Percentiles rank a stretch among this genome's conserved stretches.
phyloP scores from a whole-genome alignment of 139 green algal genomes.

The Chlorella ohadii region DNA sequence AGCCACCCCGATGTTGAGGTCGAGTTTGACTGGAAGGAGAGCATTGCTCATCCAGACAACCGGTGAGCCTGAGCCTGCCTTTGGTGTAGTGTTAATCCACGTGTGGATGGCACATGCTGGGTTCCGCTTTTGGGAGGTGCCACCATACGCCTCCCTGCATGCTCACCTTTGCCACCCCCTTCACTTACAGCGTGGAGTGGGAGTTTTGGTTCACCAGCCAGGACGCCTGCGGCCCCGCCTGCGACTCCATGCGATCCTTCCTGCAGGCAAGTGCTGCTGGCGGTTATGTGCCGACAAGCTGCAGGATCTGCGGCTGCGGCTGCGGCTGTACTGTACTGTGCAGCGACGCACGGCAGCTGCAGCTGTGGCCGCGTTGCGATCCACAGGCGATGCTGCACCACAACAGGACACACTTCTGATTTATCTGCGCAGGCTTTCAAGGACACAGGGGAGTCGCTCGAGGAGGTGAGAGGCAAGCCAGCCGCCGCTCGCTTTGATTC shows the following conservation, averaged over 20 bases:
- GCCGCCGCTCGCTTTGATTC: too few relatives aligned
- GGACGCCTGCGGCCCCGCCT: slow-evolving; percentile 69
- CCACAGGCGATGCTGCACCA: too few relatives aligned
- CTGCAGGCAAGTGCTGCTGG: slow-evolving; percentile 33
- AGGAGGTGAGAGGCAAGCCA: slow-evolving; percentile 51
- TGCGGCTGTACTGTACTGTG: too few relatives aligned
- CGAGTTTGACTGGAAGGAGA: slow-evolving; percentile 78
- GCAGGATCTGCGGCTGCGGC: too few relatives aligned
- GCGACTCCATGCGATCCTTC: slow-evolving; percentile 65
- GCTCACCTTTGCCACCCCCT: background rate
- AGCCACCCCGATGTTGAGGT: slow-evolving; percentile 48
- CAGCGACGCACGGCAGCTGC: too few relatives aligned
- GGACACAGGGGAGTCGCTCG: slow-evolving; percentile 51
- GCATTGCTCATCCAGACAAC: slow-evolving; percentile 67
- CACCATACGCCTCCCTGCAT: background rate
- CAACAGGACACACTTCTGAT: too few relatives aligned
- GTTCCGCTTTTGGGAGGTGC: too few relatives aligned
- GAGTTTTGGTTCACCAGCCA: slow-evolving; percentile 78
- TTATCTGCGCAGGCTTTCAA: slow-evolving; percentile 63
- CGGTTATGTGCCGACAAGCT: too few relatives aligned
- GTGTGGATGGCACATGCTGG: too few relatives aligned
- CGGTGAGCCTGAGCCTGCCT: slow-evolving; percentile 24
- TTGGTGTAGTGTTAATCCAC: too few relatives aligned
- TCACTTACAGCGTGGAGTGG: slow-evolving; percentile 69
- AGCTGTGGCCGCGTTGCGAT: too few relatives aligned